Evolutionary conservation across 2,329 filamentous ascomycete species (phyloP), one percentile per base, ranked within the genome.

Genomic region (Zymoseptoria passerinii): DNA sequence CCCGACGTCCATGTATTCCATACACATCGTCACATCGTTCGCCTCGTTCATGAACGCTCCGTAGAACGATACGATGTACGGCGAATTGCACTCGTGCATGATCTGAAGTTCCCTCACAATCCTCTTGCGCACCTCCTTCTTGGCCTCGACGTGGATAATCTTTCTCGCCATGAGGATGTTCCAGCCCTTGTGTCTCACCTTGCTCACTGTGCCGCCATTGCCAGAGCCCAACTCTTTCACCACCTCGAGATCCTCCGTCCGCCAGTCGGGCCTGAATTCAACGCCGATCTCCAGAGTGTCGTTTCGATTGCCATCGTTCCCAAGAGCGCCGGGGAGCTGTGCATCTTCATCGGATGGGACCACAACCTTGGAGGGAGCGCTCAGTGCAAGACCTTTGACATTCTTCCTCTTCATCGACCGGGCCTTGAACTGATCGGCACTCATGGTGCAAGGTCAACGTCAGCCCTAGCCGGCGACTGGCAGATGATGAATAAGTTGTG

Each of bases 1-100:
- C 94, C 94, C 94, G 72, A 92, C 90, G 75, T 99, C 94, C 90
- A 96, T 96, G 73, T 99, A 97, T 74, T 99, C 94, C 94, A 99
- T 99, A 75, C 94, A 99, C 87, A 99, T 92, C 67, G 97, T 95
- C 59, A 99, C 95, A 77, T 99, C 94, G 71, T 95, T 92, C 62
- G 91, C 91, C 71, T 95, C 89, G 72, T 96, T 97, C 70, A 97
- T 83, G 72, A 97, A 99, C 44, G 94, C 94, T 61, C 94, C 94
- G 71, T 97, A 97, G 75, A 96, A 99, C 56, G 88, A 96, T 61
- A 99, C 94, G 70, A 99, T 97, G 74, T 95, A 92, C 61, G 94
- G 89, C 20, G 90, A 96, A 71, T 96, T 94, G 76, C 94, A 99
- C 70, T 95, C 90, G 72, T 96, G 92, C 86, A 97, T 97, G 66